These are phyloP conservation scores for Chaetomium sp. DNA, from an alignment of 2,329 filamentous ascomycete genomes.

Conservation along the genomic window DNA sequence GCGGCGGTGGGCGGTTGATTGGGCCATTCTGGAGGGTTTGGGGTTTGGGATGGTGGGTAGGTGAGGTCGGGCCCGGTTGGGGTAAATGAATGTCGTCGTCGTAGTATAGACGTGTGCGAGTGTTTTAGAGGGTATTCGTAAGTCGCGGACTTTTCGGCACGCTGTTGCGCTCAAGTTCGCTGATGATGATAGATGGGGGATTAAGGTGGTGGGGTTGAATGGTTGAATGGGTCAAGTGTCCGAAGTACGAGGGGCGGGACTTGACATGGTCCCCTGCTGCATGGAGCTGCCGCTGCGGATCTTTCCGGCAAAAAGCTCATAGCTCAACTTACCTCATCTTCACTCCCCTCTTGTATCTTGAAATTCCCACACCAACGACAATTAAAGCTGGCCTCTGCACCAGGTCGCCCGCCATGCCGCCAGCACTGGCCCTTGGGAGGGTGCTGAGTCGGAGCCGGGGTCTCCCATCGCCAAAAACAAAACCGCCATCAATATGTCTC, in stretches of 20 bases:
- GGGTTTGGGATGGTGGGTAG: background rate
- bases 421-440: conserved; percentile 37
- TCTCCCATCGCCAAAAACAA: conserved; percentile 11
- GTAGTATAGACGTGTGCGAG: background rate
- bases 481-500: conserved; percentile 36
- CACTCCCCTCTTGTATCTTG: background rate
- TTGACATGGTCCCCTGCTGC: conserved; percentile 2
- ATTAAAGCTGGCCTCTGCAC: conserved; percentile 9
- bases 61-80: background rate
- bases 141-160: background rate
- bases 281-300: conserved; percentile 23
- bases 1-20: conserved; percentile 69
- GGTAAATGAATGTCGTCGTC: background rate
- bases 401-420: conserved; percentile 37
- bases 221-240: too few species aligned
- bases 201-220: background rate
- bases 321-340: background rate
- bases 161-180: background rate
- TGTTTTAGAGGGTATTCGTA: background rate
- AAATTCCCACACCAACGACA: background rate
- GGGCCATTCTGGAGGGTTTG: conserved; percentile 49
- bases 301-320: conserved; percentile 23
- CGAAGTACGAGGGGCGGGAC: background rate
- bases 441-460: conserved; percentile 31
- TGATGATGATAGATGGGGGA: background rate